Evolutionary conservation across 345 rosid species (phyloP).

Genomic region (Brassica juncea): DNA sequence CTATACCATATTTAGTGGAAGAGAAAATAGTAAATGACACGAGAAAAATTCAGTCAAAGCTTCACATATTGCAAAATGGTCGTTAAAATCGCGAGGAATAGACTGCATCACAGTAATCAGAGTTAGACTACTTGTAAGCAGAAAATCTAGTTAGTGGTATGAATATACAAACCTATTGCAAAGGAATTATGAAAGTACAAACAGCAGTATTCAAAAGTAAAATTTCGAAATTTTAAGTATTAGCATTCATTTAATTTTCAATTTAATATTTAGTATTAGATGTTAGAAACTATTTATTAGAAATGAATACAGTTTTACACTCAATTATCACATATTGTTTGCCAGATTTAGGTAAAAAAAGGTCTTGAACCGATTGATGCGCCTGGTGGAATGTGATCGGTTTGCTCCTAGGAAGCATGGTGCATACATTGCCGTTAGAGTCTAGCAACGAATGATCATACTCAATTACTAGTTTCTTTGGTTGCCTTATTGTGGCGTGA

Average conservation of each 20-base stretch:
- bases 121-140: too few relatives aligned
- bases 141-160: too few relatives aligned
- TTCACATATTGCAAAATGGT: too few relatives aligned
- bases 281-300: neutral
- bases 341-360: neutral
- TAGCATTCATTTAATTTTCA: neutral
- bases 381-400: neutral
- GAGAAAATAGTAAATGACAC: too few relatives aligned
- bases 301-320: neutral
- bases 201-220: neutral
- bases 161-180: too few relatives aligned
- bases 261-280: neutral
- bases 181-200: neutral
- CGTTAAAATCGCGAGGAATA: too few relatives aligned
- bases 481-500: neutral
- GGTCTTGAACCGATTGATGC: neutral
- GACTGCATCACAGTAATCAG: too few relatives aligned
- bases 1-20: too few relatives aligned
- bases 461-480: neutral
- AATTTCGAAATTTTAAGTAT: neutral
- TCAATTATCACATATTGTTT: neutral
- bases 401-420: neutral
- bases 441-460: neutral
- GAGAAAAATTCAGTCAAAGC: too few relatives aligned
- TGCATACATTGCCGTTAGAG: neutral